Evolutionary conservation across 2,329 filamentous ascomycete genomes (phyloP), one percentile per base, ranked within the genome.

Genomic region (Coniella lustricola): DNA sequence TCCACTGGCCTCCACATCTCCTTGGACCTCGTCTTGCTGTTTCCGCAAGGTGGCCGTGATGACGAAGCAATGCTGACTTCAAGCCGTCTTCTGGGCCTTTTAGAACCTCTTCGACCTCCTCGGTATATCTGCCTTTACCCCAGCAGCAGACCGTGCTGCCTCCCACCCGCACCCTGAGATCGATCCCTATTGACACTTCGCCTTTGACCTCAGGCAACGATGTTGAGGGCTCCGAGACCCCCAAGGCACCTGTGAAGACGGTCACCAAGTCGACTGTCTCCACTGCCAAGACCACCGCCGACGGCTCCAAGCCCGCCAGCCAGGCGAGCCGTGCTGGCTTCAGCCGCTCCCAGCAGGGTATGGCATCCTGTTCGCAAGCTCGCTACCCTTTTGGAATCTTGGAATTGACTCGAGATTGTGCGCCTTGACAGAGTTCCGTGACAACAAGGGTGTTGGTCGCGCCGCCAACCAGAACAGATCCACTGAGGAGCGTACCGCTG

Each of bases 51-150:
- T 16, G 21, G 20, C 29, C 35, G 12, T 46, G 51, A 44, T 49
- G 40, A 38, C 13, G 22, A 38, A 22, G 29, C 40, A 20, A 44
- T 42, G 35, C 50, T 52, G 29, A 52, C 50, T n/a, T 32, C 13
- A 12, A 31, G 14, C 13, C 38, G 18, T n/a, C n/a, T 35, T 22
- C 17, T 36, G 22, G 65, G 58, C 34, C 35, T 21, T n/a, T n/a
- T 60, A 97, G 93, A 98, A 98, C 81, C 84, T 87, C 67, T 97
- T 87, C 81, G 91, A 93, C 81, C 85, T 95, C 77, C 89, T 98
- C 81, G 91, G 93, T 97, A 95, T 49, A 56, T 52, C 51, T 52
- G 50, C 52, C 54, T 40, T n/a, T 33, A 55, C 53, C 42, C 43
- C 32, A 37, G 33, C 42, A 49, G 34, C 41, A 45, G 18, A 38